Conservation (phyloP, 2,329 filamentous ascomycete species). For the Fusarium verticillioides region DNA sequence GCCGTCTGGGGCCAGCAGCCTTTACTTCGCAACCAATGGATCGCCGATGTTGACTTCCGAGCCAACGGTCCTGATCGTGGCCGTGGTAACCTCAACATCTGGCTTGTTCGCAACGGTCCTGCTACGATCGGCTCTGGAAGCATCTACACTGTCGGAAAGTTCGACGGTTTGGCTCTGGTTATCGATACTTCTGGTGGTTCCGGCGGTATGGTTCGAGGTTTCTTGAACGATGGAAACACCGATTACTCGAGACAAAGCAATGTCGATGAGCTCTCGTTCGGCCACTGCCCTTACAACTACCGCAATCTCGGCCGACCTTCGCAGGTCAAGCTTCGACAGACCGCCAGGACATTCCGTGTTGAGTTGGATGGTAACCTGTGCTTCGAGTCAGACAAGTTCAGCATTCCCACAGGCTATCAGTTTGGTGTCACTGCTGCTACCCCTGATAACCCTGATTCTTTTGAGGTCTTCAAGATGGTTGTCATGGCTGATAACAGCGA, state of each 20-base stretch:
- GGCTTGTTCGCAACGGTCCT: slow-evolving; percentile 81
- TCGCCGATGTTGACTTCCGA: slow-evolving; percentile 86
- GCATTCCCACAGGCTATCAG: slow-evolving; percentile 81
- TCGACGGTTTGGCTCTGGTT: slow-evolving; percentile 90
- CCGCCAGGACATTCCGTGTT: slow-evolving; percentile 75
- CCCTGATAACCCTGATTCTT: slow-evolving; percentile 91
- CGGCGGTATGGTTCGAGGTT: slow-evolving; percentile 86
- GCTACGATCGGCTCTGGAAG: slow-evolving; percentile 75
- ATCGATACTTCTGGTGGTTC: slow-evolving; percentile 83
- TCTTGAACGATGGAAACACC: slow-evolving; percentile 88
- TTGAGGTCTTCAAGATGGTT: slow-evolving; percentile 90
- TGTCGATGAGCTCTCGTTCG: slow-evolving; percentile 91
- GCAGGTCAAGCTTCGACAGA: slow-evolving; percentile 78
- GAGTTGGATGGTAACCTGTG: slow-evolving; percentile 82
- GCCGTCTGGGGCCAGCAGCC: slow-evolving; percentile 80
- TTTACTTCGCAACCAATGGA: slow-evolving; percentile 77
- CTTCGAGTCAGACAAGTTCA: slow-evolving; percentile 84
- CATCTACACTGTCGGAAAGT: slow-evolving; percentile 85
- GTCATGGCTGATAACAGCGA: slow-evolving; percentile 68
- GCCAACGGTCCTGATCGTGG: slow-evolving; percentile 86
- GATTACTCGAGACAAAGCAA: slow-evolving; percentile 78
- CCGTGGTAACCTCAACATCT: slow-evolving; percentile 91
- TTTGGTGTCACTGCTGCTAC: slow-evolving; percentile 90
- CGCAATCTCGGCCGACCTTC: slow-evolving; percentile 90
- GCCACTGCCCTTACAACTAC: slow-evolving; percentile 90